These are phyloP conservation scores for Vitis hybrid DNA, from an alignment of 177 flowering plant species.

Conservation along the genomic window DNA sequence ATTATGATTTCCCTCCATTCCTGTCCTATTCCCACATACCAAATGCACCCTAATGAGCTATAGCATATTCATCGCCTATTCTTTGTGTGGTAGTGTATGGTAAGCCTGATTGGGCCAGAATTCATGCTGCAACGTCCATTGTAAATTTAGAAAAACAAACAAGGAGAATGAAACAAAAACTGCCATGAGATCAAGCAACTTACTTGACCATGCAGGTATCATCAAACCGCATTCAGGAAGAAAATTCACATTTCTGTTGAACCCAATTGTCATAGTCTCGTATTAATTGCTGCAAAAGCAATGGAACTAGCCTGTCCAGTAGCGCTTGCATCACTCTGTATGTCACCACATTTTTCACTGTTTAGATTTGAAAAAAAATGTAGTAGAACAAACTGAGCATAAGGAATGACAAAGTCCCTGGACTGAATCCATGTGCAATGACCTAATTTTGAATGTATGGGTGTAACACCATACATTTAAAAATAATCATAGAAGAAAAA, in stretches of 20 bases:
- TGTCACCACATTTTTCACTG: conserved; percentile 7
- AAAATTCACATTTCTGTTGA: conserved; percentile 25
- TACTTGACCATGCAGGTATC: neutral
- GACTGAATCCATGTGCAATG: no score
- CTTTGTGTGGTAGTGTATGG: no score
- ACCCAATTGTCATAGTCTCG: conserved; percentile 72
- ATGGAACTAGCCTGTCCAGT: conserved; percentile 62
- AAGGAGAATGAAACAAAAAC: neutral
- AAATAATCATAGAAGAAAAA: no score
- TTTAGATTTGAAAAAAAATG: neutral
- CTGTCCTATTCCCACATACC: no score
- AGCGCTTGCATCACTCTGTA: conserved; percentile 70
- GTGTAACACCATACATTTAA: no score
- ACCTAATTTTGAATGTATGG: no score
- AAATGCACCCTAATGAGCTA: no score
- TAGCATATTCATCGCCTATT: no score
- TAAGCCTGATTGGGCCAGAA: no score
- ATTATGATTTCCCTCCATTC: no score
- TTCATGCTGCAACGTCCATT: no score
- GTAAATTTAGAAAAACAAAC: no score
- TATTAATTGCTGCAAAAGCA: conserved; percentile 56
- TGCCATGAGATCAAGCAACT: neutral
- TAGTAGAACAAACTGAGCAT: neutral
- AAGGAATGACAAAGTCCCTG: neutral
- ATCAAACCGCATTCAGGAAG: neutral